A percentile compares a stretch with the other conserved stretches of the same genome.
Evolutionary conservation across 352 stramenopile genomes (phyloP).

Genomic region (Elongisporangium undulatum): DNA sequence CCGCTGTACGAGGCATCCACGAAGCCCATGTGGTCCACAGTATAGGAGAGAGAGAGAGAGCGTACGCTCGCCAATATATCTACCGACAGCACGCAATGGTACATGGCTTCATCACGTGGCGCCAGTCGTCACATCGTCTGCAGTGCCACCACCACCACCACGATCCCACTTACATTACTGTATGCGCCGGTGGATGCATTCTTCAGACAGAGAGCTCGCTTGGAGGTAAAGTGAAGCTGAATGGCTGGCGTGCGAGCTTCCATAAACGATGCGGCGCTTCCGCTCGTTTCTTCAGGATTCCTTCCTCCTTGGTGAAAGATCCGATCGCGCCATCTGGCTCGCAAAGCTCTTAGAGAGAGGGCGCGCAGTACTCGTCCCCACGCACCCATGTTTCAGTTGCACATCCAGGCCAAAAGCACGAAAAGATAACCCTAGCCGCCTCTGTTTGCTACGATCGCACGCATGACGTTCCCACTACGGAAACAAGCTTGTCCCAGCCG

Average conservation of each 20-base stretch:
- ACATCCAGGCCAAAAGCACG: background rate
- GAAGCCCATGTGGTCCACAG: constrained; percentile 52
- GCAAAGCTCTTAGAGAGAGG: background rate
- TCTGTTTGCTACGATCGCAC: background rate
- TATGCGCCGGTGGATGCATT: too few relatives aligned
- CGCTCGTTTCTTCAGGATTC: background rate
- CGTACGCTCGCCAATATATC: background rate
- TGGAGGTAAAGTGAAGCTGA: background rate
- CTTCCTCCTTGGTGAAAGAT: too few relatives aligned
- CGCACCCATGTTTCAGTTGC: background rate
- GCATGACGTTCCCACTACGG: background rate
- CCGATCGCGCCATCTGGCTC: background rate
- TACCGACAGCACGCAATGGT: background rate
- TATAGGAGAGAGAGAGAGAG: constrained; percentile 13
- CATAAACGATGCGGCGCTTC: background rate
- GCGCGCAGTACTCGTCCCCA: background rate
- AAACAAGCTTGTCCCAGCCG: background rate
- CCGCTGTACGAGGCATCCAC: constrained; percentile 29
- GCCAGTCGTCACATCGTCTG: background rate
- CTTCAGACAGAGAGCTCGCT: background rate
- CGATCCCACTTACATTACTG: background rate
- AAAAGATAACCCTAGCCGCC: background rate
- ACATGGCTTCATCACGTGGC: background rate
- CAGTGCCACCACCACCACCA: background rate
- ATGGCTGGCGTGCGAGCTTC: background rate